Percentiles rank a stretch among this genome's conserved stretches.
phyloP scores from a whole-genome alignment of 495 filamentous ascomycete genomes.

The Penicillium samsonianum region DNA sequence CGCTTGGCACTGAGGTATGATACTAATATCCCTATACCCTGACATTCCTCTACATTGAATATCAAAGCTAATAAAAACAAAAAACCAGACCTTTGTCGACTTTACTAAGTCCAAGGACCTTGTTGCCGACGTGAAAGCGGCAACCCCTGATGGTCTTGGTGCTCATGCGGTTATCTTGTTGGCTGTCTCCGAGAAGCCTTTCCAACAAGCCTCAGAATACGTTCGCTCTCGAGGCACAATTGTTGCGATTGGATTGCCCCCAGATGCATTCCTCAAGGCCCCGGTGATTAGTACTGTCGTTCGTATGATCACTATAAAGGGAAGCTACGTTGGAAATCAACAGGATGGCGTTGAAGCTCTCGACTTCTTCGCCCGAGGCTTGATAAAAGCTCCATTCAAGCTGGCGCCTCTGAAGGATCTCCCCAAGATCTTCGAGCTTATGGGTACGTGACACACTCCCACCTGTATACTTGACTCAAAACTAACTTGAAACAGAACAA shows the following conservation, averaged over 20 bases:
- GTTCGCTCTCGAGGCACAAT: conserved; percentile 76
- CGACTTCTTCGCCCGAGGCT: conserved; percentile 80
- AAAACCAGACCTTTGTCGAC: conserved; percentile 63
- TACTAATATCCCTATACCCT: neutral
- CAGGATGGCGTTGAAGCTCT: conserved; percentile 82
- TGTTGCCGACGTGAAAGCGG: conserved; percentile 77
- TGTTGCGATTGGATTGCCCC: conserved; percentile 83
- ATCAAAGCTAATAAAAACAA: conserved; percentile 9
- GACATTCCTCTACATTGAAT: neutral
- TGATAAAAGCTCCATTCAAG: conserved; percentile 88
- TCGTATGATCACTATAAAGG: conserved; percentile 89
- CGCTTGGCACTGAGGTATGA: conserved; percentile 59
- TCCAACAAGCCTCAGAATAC: conserved; percentile 90
- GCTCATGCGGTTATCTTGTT: conserved; percentile 87
- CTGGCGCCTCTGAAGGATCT: conserved; percentile 74
- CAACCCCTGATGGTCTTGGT: conserved; percentile 75
- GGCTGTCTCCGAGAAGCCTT: conserved; percentile 84
- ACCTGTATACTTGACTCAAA: neutral
- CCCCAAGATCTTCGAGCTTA: conserved; percentile 71
- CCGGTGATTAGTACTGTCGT: conserved; percentile 85
- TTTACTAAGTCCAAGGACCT: conserved; percentile 72
- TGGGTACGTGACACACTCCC: conserved; percentile 42
- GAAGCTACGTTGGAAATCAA: conserved; percentile 88
- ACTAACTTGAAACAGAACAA: conserved; percentile 38
- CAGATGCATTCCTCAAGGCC: conserved; percentile 72